Base-by-base conservation (phyloP, 805 yeast species). In the Metschnikowia similis region DNA sequence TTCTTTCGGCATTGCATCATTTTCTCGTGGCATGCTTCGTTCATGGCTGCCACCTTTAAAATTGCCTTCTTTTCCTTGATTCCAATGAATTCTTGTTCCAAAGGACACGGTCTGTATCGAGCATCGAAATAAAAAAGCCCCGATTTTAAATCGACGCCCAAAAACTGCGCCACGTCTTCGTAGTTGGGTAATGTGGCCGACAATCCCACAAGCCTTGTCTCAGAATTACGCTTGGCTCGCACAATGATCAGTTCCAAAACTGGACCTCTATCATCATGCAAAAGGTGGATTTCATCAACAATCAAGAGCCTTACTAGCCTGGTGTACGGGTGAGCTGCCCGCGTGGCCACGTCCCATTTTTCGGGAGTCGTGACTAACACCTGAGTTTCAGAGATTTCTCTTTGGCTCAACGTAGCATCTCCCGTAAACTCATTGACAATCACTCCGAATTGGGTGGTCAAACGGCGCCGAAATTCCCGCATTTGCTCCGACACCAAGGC, bases 401-500 rank as follows among this genome's bases (percentile, higher is more conserved):
- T 82, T 57, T 81, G 84, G 1, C 90, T 83, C 51, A 92, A 68
- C 46, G 83, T 81, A 8, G 89, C 80, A 60, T 92, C 99, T 61
- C 98, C 99, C 1, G 97, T 89, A 49, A 92, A 74, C 66, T 92
- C 98, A 44, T 82, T 84, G 1, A 91, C 97, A 6, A 68, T 77
- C 4, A 89, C 71, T 1, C 90, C 94, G 53, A 78, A 81, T 7
- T 77, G 78, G 2, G 68, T 57, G 1, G 74, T 64, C 26, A 92
- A 70, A 54, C 96, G 74, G 61, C 90, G 77, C 50, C 82, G 80
- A 56, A 92, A 87, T 62, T 90, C 96, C 44, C 95, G 72, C 46
- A 88, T 96, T 63, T 91, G 97, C 63, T 92, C 98, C 62, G 91
- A 96, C 0, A 91, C 98, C 62, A 92, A 77, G 0, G 99, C 99